Evolutionary conservation across 2,329 filamentous ascomycete genomes (phyloP).

Genomic region (Coniochaeta ligniaria): DNA sequence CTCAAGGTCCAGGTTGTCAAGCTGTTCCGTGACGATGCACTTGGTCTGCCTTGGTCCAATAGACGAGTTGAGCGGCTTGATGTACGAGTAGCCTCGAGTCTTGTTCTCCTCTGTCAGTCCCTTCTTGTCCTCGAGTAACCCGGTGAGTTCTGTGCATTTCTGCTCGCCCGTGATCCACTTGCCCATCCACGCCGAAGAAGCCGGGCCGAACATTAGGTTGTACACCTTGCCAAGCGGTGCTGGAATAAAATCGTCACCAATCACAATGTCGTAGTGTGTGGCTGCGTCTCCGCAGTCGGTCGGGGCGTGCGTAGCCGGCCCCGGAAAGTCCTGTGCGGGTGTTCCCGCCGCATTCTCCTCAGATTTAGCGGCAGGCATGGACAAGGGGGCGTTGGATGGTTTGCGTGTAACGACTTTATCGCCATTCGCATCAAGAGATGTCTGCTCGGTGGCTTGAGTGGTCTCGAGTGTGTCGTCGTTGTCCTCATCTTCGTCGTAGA

Average conservation of each 20-base stretch:
- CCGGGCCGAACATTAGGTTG: conserved; percentile 75
- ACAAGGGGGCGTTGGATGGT: conserved; percentile 50
- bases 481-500: conserved; percentile 72
- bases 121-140: conserved; percentile 67
- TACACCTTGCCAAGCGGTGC: conserved; percentile 92
- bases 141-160: conserved; percentile 77
- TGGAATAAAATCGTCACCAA: conserved; percentile 79
- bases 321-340: conserved; percentile 64
- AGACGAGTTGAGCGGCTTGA: conserved; percentile 76
- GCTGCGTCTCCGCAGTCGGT: conserved; percentile 78
- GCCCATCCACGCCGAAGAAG: conserved; percentile 72
- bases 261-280: conserved; percentile 74
- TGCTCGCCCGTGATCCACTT: conserved; percentile 84
- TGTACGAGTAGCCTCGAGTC: conserved; percentile 72
- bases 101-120: conserved; percentile 70
- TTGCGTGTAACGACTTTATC: conserved; percentile 66
- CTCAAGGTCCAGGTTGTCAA: conserved; percentile 83
- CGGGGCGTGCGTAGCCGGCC: conserved; percentile 70
- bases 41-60: conserved; percentile 94
- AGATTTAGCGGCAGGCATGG: conserved; percentile 43
- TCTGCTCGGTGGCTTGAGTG: conserved; percentile 29
- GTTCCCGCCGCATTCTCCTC: conserved; percentile 29
- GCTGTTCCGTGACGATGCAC: conserved; percentile 76
- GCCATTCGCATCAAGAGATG: conserved; percentile 40
- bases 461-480: conserved; percentile 50